Base-by-base conservation (phyloP, 108 stramenopile species). In the Hondaea fermentalgiana region DNA sequence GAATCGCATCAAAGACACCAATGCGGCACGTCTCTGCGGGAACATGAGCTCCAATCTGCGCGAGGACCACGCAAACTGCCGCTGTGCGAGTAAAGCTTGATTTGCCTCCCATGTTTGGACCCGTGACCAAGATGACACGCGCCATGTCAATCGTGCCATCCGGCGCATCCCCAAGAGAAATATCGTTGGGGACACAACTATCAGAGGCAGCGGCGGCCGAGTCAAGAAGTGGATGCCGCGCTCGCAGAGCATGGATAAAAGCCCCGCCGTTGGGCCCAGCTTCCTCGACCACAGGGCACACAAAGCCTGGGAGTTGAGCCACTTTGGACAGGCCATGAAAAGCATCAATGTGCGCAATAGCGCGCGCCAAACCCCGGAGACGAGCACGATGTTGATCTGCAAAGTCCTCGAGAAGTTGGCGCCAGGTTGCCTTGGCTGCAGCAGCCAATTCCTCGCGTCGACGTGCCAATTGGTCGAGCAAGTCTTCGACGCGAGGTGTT, bases 31-130 rank as follows among this genome's bases (percentile, higher is more conserved):
- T 90, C 88, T 97, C 96, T 10, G 96, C 96, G 8, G 98, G 98
- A 17, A 97, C 96, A 87, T 95, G 96, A 90, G 95, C 94, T 59
- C 98, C 98, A 87, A 96, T 96, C 76, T 98, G 98, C 10, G 97
- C 96, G 21, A 98, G 94, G 17, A 97, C 92, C 25, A 94, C 95
- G 88, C 95, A 95, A 64, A 96, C 95, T 21, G 95, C 98, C 12
- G 60, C 58, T 4, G 72, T 88, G 28, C 87, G 83, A 25, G 64
- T 29, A 44, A n/a, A 87, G 59, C 53, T 90, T n/a, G 60, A 69
- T 45, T 90, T 90, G 49, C 90, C 90, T 44, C 88, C 88, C 90
- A 90, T 90, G 72, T 90, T 90, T 10, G 90, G 90, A 5, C 90
- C 90, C 5, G 83, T 87, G 19, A 87, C 53, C 29, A 87, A 16